Base-by-base conservation (phyloP, 148 eudicot genomes). In the Vaccinium corymbosum region DNA sequence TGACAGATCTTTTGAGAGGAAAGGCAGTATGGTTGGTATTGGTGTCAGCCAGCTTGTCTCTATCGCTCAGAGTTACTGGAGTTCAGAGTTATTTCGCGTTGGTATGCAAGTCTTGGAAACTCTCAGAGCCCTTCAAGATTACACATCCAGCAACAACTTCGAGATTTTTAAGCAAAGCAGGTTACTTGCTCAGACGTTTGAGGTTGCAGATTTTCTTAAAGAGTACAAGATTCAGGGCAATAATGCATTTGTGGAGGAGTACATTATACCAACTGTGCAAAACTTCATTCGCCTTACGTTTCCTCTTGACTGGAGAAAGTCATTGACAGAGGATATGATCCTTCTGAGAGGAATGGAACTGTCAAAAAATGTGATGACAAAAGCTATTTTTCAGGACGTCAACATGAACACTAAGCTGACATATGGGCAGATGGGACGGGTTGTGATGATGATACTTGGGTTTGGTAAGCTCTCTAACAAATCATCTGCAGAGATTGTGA, bases 381-480 rank as follows among this genome's bases (percentile, higher is more conserved):
- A 89, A 71, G 56, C 84, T 61, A 86, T 90, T 27, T 35, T 29
- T 17, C 53, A 55, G 32, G 83, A 87, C 46, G 4, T 78, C 50
- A 35, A 3, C 51, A 35, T 49, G 42, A 83, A 64, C 4, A 68
- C 61, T 80, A 53, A 38, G 7, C 76, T 89, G 48, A 86, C 93
- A 35, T 88, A 85, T 83, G 85, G 88, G 14, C 88, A 89, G 77
- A 88, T 93, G 20, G 96, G 96, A 38, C 83, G 88, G 27, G 87
- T 85, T n/a, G 81, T 91, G 61, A 90, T 91, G 90, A 87, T 75
- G 46, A 59, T 85, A 25, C 89, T 93, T 77, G 94, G 93, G 20
- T 86, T 87, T 6, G 81, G 82, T 49, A 89, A 74, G 79, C 81
- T 68, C 16, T 61, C 66, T 10, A 56, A 52, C 42, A 86, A 88